phyloP scores from a whole-genome alignment of 768 basidiomycete species.

The Tricholoma saponaceum region DNA sequence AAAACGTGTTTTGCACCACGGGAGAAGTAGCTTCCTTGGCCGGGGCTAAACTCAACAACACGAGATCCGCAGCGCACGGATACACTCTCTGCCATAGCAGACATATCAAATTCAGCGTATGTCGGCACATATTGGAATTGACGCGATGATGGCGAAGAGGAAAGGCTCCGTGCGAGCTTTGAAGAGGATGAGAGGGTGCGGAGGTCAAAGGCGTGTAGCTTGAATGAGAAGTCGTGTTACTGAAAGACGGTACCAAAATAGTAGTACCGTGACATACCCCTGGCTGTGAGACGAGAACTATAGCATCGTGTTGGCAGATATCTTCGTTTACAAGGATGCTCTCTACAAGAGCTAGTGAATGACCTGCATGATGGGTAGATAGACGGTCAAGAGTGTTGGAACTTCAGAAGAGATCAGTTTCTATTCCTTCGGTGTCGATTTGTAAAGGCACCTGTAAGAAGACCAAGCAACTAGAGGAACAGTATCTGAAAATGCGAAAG shows the following conservation, averaged over 20 bases:
- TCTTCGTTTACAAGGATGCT: constrained; percentile 39
- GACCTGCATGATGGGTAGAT: constrained; percentile 22
- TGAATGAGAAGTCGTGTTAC: constrained; percentile 4
- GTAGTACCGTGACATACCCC: constrained; percentile 45
- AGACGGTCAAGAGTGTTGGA: constrained; percentile 44
- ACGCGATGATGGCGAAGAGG: constrained; percentile 46
- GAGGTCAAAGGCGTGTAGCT: constrained; percentile 80
- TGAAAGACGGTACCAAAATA: neutral
- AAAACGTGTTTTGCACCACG: constrained; percentile 50
- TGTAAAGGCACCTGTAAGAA: constrained; percentile 47
- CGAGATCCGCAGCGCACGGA: constrained; percentile 51
- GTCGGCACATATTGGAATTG: constrained; percentile 59
- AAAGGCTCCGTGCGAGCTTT: constrained; percentile 42
- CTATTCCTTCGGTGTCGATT: neutral
- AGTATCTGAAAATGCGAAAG: constrained; percentile 57
- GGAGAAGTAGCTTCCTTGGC: constrained; percentile 30
- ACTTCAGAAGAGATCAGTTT: constrained; percentile 26
- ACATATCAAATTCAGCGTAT: constrained; percentile 22
- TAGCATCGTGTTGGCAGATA: constrained; percentile 60
- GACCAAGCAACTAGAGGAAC: constrained; percentile 71
- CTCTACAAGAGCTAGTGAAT: constrained; percentile 37
- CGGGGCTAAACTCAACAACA: constrained; percentile 38
- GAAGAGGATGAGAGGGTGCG: constrained; percentile 53
- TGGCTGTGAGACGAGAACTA: constrained; percentile 68
- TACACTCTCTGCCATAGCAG: constrained; percentile 38